phyloP scores from a whole-genome alignment of 495 filamentous ascomycete species.

The Opeltia flavorubescens region DNA sequence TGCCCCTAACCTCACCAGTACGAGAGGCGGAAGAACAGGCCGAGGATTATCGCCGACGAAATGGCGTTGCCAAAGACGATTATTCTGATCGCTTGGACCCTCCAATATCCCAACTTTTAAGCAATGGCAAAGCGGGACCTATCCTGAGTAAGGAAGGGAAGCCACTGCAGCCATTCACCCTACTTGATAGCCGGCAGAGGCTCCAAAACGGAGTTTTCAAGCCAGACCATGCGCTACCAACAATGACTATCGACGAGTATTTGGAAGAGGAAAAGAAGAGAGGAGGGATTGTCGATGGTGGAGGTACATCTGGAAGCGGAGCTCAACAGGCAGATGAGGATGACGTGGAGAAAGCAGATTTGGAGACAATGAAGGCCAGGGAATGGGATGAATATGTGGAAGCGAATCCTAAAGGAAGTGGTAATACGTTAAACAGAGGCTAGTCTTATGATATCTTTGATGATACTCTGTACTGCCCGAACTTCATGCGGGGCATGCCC shows the following conservation, averaged over 20 bases:
- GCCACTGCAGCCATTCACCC: slow-evolving; percentile 80
- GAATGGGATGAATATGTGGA: slow-evolving; percentile 94
- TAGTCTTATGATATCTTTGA: no score
- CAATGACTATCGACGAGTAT: slow-evolving; percentile 97
- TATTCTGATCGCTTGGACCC: slow-evolving; percentile 70
- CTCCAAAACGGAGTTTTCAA: slow-evolving; percentile 76
- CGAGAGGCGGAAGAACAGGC: slow-evolving; percentile 16
- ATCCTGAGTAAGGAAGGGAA: slow-evolving; percentile 71
- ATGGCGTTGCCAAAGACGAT: slow-evolving; percentile 23
- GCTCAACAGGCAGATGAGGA: slow-evolving; percentile 47
- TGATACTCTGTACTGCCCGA: no score
- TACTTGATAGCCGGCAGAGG: slow-evolving; percentile 63
- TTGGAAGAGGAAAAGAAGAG: slow-evolving; percentile 75
- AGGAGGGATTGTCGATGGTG: slow-evolving; percentile 87
- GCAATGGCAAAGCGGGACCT: slow-evolving; percentile 47
- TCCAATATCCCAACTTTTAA: slow-evolving; percentile 39
- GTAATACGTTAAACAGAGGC: slow-evolving; percentile 77
- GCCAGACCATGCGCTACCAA: slow-evolving; percentile 82
- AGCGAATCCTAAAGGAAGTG: slow-evolving; percentile 73
- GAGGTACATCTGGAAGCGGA: slow-evolving; percentile 62
- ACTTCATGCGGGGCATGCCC: no score
- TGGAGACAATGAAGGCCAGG: slow-evolving; percentile 82
- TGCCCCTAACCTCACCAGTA: slow-evolving; percentile 37
- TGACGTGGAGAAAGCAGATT: slow-evolving; percentile 77
- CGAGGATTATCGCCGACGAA: slow-evolving; percentile 30